These are phyloP conservation scores for Cryptosporidium sp. DNA, from an alignment of 169 alveolate genomes.

Conservation along the genomic window DNA sequence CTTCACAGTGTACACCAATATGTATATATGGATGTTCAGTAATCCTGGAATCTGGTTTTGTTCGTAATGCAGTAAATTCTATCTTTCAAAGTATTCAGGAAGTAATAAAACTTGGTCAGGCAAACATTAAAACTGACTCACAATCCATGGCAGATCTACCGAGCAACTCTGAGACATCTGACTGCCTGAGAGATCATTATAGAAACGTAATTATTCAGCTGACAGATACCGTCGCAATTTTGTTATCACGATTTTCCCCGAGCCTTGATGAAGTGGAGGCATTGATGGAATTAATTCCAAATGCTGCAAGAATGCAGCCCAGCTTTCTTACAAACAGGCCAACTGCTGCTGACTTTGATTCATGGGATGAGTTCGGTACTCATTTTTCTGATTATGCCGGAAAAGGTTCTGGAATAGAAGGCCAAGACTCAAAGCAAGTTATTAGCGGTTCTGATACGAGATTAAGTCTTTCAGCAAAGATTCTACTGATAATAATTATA, in stretches of 20 bases:
- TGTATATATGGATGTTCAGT: slow-evolving; percentile 65
- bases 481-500: slow-evolving; percentile 31
- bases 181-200: slow-evolving; percentile 49
- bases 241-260: slow-evolving; percentile 47
- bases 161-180: slow-evolving; percentile 18
- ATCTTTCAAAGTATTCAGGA: slow-evolving; percentile 66
- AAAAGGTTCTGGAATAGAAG: background rate
- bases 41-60: slow-evolving; percentile 33
- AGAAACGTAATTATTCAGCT: slow-evolving; percentile 42
- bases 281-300: slow-evolving; percentile 67
- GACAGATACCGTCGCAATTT: slow-evolving; percentile 44
- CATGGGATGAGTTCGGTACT: slow-evolving; percentile 46
- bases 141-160: slow-evolving; percentile 67
- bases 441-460: background rate
- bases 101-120: slow-evolving; percentile 46
- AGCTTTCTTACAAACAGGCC: slow-evolving; percentile 63
- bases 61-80: slow-evolving; percentile 55
- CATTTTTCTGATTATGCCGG: background rate
- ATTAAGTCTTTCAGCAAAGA: slow-evolving; percentile 47
- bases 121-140: slow-evolving; percentile 51
- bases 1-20: slow-evolving; percentile 71
- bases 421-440: slow-evolving; percentile 5
- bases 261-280: slow-evolving; percentile 63
- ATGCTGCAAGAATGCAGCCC: slow-evolving; percentile 70
- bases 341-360: slow-evolving; percentile 73